These are phyloP conservation scores for Vinca major DNA, from an alignment of 305 asterid genomes.

Conservation along the genomic window DNA sequence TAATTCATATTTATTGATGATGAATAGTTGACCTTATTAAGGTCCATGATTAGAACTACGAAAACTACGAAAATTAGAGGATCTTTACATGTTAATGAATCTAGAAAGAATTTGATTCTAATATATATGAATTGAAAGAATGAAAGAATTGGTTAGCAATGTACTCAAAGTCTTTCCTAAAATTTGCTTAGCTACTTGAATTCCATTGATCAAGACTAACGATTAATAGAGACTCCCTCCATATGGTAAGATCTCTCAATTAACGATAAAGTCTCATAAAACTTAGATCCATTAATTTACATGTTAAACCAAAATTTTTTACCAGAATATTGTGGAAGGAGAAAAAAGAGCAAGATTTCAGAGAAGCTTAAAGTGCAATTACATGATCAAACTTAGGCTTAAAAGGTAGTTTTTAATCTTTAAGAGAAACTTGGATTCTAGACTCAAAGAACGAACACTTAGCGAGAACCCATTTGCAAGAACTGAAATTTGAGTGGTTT, in stretches of 20 bases:
- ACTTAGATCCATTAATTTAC: conserved; percentile 50
- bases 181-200: conserved; percentile 26
- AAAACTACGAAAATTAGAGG: conserved; percentile 19
- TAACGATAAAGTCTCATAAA: conserved; percentile 33
- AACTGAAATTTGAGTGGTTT: conserved; percentile 15
- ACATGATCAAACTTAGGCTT: conserved; percentile 38
- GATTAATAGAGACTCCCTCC: conserved; percentile 23
- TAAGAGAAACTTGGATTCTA: conserved; percentile 9
- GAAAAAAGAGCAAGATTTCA: conserved; percentile 13
- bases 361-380: conserved; percentile 28
- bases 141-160: conserved; percentile 51
- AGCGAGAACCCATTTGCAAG: conserved; percentile 44
- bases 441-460: conserved; percentile 22
- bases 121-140: conserved; percentile 30
- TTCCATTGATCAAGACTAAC: conserved; percentile 33
- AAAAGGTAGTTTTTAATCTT: conserved; percentile 11
- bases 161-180: conserved; percentile 19
- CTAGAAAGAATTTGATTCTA: conserved; percentile 33
- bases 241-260: conserved; percentile 32
- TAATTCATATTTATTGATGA: conserved; percentile 15
- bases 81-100: conserved; percentile 47
- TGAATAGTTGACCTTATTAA: conserved; percentile 21
- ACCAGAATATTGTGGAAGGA: conserved; percentile 23
- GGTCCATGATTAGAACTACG: conserved; percentile 31
- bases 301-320: conserved; percentile 27